Percentiles rank a stretch among this genome's conserved stretches.
Conservation (phyloP, 1,284 basidiomycete species). For the Tausonia pullulans region DNA sequence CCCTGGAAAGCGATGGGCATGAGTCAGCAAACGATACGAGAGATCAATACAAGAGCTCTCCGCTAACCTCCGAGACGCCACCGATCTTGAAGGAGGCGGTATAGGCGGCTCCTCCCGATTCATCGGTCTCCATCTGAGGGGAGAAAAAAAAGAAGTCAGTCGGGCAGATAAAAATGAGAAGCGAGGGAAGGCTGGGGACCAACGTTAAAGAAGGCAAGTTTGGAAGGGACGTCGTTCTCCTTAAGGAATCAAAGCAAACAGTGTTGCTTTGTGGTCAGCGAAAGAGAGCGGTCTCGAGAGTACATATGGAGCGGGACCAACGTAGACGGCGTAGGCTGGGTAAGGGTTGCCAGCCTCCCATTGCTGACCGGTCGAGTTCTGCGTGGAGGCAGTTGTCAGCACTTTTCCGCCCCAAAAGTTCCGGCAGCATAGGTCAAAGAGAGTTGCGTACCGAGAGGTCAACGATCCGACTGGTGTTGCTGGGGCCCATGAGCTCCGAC, state of each 20-base stretch:
- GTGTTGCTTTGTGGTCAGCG: too few relatives aligned
- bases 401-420: neutral
- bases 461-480: conserved; percentile 28
- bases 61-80: conserved; percentile 20
- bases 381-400: conserved; percentile 28
- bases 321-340: conserved; percentile 32
- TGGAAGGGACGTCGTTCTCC: conserved; percentile 35
- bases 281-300: too few relatives aligned
- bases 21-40: too few relatives aligned
- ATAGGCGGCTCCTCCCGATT: conserved; percentile 43
- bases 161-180: too few relatives aligned
- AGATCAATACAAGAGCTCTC: too few relatives aligned
- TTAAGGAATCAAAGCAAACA: too few relatives aligned
- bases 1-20: neutral
- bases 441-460: conserved; percentile 19
- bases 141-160: too few relatives aligned
- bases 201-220: conserved; percentile 33
- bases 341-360: too few relatives aligned
- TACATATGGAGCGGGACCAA: conserved; percentile 27
- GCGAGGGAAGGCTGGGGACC: too few relatives aligned
- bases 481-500: conserved; percentile 31
- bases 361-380: neutral
- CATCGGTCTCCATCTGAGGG: conserved; percentile 37
- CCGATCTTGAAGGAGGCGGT: conserved; percentile 39
- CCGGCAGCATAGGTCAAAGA: neutral